Conservation (phyloP, 225 moss, liverwort and hornwort genomes). For the Anthoceros angustus region DNA sequence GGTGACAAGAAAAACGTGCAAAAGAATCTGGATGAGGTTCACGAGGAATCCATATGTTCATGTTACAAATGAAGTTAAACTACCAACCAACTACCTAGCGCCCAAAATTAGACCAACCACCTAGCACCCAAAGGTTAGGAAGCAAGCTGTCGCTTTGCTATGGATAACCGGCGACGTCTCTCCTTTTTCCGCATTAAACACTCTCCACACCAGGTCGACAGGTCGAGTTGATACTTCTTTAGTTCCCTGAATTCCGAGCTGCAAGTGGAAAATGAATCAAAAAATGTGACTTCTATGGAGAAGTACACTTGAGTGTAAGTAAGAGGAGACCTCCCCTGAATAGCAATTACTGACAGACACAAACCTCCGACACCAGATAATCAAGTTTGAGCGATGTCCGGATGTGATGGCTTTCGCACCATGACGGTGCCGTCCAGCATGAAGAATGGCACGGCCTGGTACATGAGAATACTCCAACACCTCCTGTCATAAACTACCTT, state of each 20-base stretch:
- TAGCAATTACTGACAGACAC: slow-evolving; percentile 13
- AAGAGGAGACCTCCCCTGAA: not conserved
- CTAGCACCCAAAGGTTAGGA: slow-evolving; percentile 20
- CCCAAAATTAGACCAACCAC: too few species aligned
- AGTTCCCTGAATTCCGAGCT: slow-evolving; percentile 98
- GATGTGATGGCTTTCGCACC: slow-evolving; percentile 91
- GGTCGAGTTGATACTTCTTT: slow-evolving; percentile 97
- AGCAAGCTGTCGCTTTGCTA: slow-evolving; percentile 76
- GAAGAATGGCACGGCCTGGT: slow-evolving; percentile 83
- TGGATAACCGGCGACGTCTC: slow-evolving; percentile 61
- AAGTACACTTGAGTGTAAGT: too few species aligned
- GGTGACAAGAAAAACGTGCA: too few species aligned
- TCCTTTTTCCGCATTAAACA: slow-evolving; percentile 69
- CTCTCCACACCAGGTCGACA: slow-evolving; percentile 99
- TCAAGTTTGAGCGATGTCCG: slow-evolving; percentile 88
- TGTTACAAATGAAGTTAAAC: too few species aligned
- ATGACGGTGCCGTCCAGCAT: slow-evolving; percentile 94
- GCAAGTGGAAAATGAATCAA: slow-evolving; percentile 6
- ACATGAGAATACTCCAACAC: slow-evolving; percentile 94
- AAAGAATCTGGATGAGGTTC: too few species aligned
- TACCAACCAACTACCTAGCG: too few species aligned
- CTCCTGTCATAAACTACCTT: slow-evolving; percentile 35
- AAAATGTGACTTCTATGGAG: not conserved
- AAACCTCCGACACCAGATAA: slow-evolving; percentile 66
- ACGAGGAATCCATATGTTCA: too few species aligned